Percentiles rank a stretch among this genome's conserved stretches.
Conservation (phyloP, 1,284 basidiomycete species). For the Coniophora puteana region DNA sequence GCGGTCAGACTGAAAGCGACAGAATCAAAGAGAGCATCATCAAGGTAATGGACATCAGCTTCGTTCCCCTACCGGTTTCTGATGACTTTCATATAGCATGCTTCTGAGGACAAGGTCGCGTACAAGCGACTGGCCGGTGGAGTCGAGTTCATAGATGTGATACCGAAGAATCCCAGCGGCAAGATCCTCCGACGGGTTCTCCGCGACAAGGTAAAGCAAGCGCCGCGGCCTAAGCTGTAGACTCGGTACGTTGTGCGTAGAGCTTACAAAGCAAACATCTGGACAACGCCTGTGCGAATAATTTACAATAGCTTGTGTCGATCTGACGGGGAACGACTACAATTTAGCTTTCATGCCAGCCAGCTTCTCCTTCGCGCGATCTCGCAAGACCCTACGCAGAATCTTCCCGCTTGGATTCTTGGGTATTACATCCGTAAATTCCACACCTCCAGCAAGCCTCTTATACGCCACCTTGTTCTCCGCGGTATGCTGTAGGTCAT, state of each 20-base stretch:
- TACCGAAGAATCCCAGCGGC: conserved; percentile 61
- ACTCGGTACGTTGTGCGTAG: too few species aligned
- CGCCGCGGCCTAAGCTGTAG: too few species aligned
- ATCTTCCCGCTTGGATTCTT: conserved; percentile 62
- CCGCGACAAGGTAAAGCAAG: conserved; percentile 46
- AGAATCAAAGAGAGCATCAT: conserved; percentile 32
- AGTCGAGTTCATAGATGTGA: conserved; percentile 48
- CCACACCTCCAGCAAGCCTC: conserved; percentile 52
- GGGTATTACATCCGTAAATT: conserved; percentile 50
- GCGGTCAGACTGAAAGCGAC: conserved; percentile 24
- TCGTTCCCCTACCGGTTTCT: neutral
- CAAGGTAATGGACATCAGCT: conserved; percentile 34
- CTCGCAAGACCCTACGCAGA: conserved; percentile 51
- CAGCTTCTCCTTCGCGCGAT: conserved; percentile 38
- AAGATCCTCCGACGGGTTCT: conserved; percentile 54
- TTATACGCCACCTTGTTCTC: conserved; percentile 62
- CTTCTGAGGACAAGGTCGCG: conserved; percentile 54
- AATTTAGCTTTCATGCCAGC: conserved; percentile 19
- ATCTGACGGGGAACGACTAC: too few species aligned
- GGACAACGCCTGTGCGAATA: too few species aligned
- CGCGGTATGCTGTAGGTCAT: conserved; percentile 51
- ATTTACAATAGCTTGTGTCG: too few species aligned
- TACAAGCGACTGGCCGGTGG: conserved; percentile 62
- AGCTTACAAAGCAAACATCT: too few species aligned
- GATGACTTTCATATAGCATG: conserved; percentile 41